These are phyloP conservation scores for Tolypocladium album DNA, from an alignment of 2,329 filamentous ascomycete species.

Conservation along the genomic window DNA sequence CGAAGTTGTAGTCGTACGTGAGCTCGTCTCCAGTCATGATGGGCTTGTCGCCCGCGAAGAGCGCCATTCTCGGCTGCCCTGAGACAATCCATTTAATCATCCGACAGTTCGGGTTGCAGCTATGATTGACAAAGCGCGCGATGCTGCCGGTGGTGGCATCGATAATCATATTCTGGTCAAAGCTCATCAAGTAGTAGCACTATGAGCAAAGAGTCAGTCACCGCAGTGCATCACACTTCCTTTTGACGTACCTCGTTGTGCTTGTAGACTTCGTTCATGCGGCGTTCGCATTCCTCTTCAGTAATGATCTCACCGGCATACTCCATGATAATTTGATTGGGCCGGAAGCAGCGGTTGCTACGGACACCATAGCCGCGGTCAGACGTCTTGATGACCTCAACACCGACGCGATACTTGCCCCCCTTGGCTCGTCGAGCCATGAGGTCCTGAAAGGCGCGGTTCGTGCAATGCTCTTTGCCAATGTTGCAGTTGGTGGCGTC, in stretches of 20 bases:
- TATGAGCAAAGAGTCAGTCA: slow-evolving; percentile 21
- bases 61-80: slow-evolving; percentile 88
- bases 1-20: slow-evolving; percentile 82
- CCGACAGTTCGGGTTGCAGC: slow-evolving; percentile 87
- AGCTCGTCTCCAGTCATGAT: slow-evolving; percentile 94
- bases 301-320: slow-evolving; percentile 98
- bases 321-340: slow-evolving; percentile 94
- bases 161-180: slow-evolving; percentile 97
- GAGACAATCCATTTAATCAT: slow-evolving; percentile 98
- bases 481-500: slow-evolving; percentile 81
- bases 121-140: slow-evolving; percentile 96
- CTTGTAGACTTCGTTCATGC: slow-evolving; percentile 91
- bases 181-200: slow-evolving; percentile 98
- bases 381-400: slow-evolving; percentile 85
- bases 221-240: neutral
- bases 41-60: slow-evolving; percentile 82
- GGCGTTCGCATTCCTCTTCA: slow-evolving; percentile 80
- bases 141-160: slow-evolving; percentile 94
- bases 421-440: slow-evolving; percentile 64
- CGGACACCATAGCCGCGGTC: slow-evolving; percentile 88
- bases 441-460: slow-evolving; percentile 78
- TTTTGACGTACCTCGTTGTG: slow-evolving; percentile 65
- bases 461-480: slow-evolving; percentile 63
- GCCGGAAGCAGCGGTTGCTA: slow-evolving; percentile 75
- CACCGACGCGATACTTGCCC: slow-evolving; percentile 81